Percentiles rank a stretch among this genome's conserved stretches.
phyloP scores from a whole-genome alignment of 73 alveolate species.

The Paramecium octaurelia region DNA sequence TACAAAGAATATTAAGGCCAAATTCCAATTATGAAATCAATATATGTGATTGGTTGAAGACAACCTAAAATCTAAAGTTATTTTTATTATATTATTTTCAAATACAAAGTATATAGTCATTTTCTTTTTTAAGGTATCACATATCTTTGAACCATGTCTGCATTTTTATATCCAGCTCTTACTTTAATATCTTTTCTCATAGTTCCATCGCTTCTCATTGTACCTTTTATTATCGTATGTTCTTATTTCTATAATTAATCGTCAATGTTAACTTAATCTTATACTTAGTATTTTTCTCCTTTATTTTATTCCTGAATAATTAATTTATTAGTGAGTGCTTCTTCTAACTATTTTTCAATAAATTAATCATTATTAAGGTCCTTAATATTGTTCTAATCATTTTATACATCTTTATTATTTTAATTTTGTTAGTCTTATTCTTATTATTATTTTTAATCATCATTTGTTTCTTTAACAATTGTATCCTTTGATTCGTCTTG shows the following conservation, averaged over 20 bases:
- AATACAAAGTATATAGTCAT: not conserved
- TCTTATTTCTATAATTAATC: not conserved
- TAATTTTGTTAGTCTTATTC: not conserved
- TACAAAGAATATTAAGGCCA: not conserved
- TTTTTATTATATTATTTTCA: not conserved
- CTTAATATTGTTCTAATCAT: not conserved
- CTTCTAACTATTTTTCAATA: not conserved
- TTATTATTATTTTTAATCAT: not conserved
- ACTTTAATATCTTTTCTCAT: slow-evolving; percentile 27
- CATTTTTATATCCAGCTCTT: slow-evolving; percentile 45
- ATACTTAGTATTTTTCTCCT: not conserved
- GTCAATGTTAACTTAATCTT: not conserved
- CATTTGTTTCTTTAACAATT: not conserved
- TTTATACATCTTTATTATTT: not conserved
- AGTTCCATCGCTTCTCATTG: slow-evolving; percentile 18
- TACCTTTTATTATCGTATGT: not conserved
- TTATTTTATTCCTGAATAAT: not conserved
- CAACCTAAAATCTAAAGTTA: not conserved
- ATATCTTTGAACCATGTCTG: slow-evolving; percentile 15
- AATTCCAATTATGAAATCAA: too few species aligned
- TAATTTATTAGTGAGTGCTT: not conserved
- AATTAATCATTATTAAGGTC: not conserved
- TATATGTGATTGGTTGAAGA: not conserved
- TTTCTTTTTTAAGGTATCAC: slow-evolving; percentile 39
- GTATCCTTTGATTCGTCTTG: not conserved